Percentiles rank a stretch among this genome's conserved stretches.
These are phyloP conservation scores for Aspergillus cavernicola DNA, from an alignment of 495 filamentous ascomycete species.

Conservation along the genomic window DNA sequence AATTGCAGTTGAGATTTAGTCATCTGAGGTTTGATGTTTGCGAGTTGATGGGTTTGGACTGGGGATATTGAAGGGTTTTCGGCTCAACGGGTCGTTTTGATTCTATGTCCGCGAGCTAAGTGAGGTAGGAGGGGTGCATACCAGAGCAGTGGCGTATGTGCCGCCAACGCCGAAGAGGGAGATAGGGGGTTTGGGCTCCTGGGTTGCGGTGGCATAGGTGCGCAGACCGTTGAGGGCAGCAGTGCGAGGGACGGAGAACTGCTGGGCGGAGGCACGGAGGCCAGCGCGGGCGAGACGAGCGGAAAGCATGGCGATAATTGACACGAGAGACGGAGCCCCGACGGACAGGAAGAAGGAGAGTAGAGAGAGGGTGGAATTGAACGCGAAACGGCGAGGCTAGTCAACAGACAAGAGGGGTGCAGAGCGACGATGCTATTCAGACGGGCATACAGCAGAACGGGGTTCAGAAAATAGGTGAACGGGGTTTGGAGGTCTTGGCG, in stretches of 20 bases:
- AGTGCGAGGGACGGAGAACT: conserved; percentile 44
- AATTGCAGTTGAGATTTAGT: conserved; percentile 14
- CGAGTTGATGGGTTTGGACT: background rate
- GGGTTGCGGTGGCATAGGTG: conserved; percentile 71
- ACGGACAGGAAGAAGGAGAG: conserved; percentile 18
- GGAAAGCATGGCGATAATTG: conserved; percentile 39
- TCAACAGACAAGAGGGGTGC: conserved; percentile 16
- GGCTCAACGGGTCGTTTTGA: conserved; percentile 9
- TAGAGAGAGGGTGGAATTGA: conserved; percentile 14
- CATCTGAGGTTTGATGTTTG: background rate
- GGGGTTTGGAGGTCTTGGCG: too few species aligned
- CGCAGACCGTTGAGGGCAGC: conserved; percentile 50
- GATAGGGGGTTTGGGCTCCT: conserved; percentile 77
- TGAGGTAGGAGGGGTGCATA: conserved; percentile 49
- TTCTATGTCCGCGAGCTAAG: background rate
- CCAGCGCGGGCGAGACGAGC: conserved; percentile 46
- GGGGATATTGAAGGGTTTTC: conserved; percentile 15
- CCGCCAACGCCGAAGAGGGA: conserved; percentile 93
- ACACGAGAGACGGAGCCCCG: conserved; percentile 24
- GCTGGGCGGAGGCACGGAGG: conserved; percentile 47
- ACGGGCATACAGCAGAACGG: too few species aligned
- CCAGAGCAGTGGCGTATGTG: conserved; percentile 96
- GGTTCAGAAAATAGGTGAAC: too few species aligned
- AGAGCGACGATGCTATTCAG: conserved; percentile 32
- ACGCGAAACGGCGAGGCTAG: conserved; percentile 26